A percentile compares a stretch with the other conserved stretches of the same genome.
Conservation (phyloP, 2,329 filamentous ascomycete species). For the Alternaria angustiovoidea region DNA sequence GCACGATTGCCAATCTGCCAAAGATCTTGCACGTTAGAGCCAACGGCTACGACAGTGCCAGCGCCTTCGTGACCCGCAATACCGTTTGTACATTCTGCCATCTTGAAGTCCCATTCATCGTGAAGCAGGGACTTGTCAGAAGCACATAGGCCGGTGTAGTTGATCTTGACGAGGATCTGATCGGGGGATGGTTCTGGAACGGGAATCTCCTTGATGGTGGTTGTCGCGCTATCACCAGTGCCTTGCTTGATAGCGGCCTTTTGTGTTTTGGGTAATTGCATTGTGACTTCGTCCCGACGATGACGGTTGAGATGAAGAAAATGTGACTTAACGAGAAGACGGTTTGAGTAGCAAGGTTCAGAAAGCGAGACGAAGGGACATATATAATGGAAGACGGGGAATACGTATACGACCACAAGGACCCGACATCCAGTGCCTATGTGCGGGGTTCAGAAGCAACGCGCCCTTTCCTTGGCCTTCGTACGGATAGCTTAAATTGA, state of each 20-base stretch:
- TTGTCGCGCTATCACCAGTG: constrained; percentile 23
- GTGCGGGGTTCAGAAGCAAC: constrained; percentile 2
- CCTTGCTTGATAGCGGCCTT: constrained; percentile 50
- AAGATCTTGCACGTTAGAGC: constrained; percentile 73
- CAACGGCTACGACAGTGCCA: constrained; percentile 75
- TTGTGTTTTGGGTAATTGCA: constrained; percentile 45
- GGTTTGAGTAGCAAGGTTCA: not conserved
- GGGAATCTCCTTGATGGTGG: constrained; percentile 41
- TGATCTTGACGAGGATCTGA: constrained; percentile 64
- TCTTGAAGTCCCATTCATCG: constrained; percentile 46
- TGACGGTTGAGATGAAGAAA: not conserved
- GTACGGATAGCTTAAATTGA: not conserved
- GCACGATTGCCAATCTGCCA: constrained; percentile 63
- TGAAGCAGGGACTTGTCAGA: constrained; percentile 56
- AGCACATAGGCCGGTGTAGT: constrained; percentile 65
- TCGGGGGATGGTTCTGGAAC: constrained; percentile 55
- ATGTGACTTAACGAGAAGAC: not conserved
- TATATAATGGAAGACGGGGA: not conserved
- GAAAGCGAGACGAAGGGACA: not conserved
- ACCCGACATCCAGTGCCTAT: not conserved
- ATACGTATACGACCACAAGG: not conserved
- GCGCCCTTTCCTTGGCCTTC: not conserved
- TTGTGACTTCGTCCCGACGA: constrained; percentile 12
- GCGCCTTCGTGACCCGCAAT: constrained; percentile 80
- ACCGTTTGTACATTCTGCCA: constrained; percentile 44